phyloP scores from a whole-genome alignment of 352 stramenopile genomes.

The Elongisporangium prolatum region DNA sequence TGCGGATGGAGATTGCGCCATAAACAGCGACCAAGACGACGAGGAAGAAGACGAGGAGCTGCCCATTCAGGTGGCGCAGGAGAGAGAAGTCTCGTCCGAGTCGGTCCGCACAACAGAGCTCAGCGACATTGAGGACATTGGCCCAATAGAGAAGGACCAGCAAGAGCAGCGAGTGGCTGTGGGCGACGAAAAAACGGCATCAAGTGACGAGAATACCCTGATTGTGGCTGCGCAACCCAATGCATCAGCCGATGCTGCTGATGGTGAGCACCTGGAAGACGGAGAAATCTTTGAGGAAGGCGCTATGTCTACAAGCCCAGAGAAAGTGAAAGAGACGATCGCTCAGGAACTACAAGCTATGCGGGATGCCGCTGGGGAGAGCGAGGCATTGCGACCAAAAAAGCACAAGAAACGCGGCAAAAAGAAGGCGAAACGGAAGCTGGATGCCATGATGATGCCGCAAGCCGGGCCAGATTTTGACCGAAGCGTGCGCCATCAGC shows the following conservation, averaged over 20 bases:
- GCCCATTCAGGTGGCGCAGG: conserved; percentile 1
- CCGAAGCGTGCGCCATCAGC: conserved; percentile 25
- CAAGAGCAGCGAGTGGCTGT: neutral
- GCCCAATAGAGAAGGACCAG: neutral
- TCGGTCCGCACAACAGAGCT: neutral
- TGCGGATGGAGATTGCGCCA: conserved; percentile 1
- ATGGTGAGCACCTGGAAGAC: conserved; percentile 46
- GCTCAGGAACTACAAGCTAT: conserved; percentile 18
- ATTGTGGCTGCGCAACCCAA: neutral
- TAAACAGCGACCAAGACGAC: conserved; percentile 8
- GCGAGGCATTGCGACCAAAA: conserved; percentile 17
- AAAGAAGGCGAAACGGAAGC: conserved; percentile 73
- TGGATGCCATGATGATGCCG: conserved; percentile 42
- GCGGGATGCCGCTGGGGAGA: conserved; percentile 9
- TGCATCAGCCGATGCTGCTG: neutral
- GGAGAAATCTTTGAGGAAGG: conserved; percentile 76
- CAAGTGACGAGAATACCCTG: too few species aligned
- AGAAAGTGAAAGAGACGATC: conserved; percentile 36
- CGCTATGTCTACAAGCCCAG: conserved; percentile 21
- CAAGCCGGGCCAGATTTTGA: conserved; percentile 21
- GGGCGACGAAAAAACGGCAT: conserved; percentile 10
- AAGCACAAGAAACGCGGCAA: conserved; percentile 76
- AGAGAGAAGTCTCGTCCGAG: neutral
- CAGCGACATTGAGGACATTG: neutral
- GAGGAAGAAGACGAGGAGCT: conserved; percentile 39